Evolutionary conservation across 805 yeast species (phyloP), one percentile per base, ranked within the genome.

Genomic region (Ogataea pilisensis): DNA sequence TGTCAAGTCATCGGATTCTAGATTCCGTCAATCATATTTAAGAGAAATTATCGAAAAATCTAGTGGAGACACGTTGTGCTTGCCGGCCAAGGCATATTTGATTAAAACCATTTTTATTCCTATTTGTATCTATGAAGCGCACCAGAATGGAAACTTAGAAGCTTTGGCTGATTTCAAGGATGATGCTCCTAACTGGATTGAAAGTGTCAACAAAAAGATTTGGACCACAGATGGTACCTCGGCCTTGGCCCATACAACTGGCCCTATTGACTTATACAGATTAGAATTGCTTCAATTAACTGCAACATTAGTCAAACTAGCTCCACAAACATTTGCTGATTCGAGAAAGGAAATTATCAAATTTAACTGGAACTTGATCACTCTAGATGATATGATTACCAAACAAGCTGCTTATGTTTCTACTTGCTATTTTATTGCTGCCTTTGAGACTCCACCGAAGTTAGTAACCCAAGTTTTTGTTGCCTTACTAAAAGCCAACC

Each of bases 381-480:
- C 87, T 51, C 66, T 90, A 25, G 97, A 90, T 47, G 99, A 93
- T 57, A 75, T 81, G 38, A 76, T 89, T 37, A 78, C 95, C 20
- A 93, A 93, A 57, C 95, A 90, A 52, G 86, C 93, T 3, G 97
- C 98, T 0, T 90, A 91, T 58, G 86, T 89, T 25, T 79, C 90
- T 0, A 89, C 95, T 2, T 76, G 95, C 0, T 79, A 80, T 57
- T 93, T 91, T 61, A 89, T 93, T 44, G 76, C 88, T 0, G 84
- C 83, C 1, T 93, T 80, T 56, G 97, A 89, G 34, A 88, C 96
- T 0, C 95, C 96, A 7, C 73, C 85, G 0, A 85, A 87, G 54
- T 76, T 95, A 38, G 95, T 91, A 4, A 83, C 91, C 0, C 97
- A 88, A 58, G 87, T 91, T 3, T 93, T 91, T 65, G 95, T 88